Evolutionary conservation across 1,139 yeast genomes (phyloP), one percentile per base, ranked within the genome.

Genomic region (Protomyces lactucae-debilis): DNA sequence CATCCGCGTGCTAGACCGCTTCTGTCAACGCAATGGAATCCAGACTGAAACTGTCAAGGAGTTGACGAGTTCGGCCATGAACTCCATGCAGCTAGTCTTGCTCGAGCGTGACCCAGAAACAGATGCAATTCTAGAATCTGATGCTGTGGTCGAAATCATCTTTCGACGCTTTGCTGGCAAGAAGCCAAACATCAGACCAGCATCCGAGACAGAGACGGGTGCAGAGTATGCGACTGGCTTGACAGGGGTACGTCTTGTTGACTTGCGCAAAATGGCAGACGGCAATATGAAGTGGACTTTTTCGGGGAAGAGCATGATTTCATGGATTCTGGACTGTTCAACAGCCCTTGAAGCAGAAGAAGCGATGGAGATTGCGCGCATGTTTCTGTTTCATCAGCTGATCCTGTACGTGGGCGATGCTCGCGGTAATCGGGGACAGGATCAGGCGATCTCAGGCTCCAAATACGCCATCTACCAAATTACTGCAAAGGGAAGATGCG

Each of bases 261-360:
- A 67, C n/a, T 21, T 39, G 25, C 66, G 68, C 43, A 68, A 68
- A 8, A 35, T 67, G 21, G 64, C 52, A 21, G 66, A 68, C 12
- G 61, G 65, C 48, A 64, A 55, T 18, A 71, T 81, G 1, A 77
- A 78, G 18, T 80, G 80, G 70, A 81, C 85, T 64, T 80, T 88
- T 67, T 80, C 88, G 0, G 96, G 97, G 0, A 87, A 88, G 70
- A 87, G 95, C 0, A 78, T 87, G 0, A 80, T 85, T 74, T 97
- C 90, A 71, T 93, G 97, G 97, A 71, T 92, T 18, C 80, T 86
- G 82, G 98, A 92, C 69, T 92, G 97, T 72, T 87, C 96, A 0
- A 95, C 89, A 71, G 78, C 86, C 0, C 75, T 85, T 68, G 79
- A 80, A 63, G 73, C 77, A 0, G 76, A 77, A 2, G 95, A 89